Conservation (phyloP, 2,329 filamentous ascomycete genomes). For the Aspergillus ibericus region DNA sequence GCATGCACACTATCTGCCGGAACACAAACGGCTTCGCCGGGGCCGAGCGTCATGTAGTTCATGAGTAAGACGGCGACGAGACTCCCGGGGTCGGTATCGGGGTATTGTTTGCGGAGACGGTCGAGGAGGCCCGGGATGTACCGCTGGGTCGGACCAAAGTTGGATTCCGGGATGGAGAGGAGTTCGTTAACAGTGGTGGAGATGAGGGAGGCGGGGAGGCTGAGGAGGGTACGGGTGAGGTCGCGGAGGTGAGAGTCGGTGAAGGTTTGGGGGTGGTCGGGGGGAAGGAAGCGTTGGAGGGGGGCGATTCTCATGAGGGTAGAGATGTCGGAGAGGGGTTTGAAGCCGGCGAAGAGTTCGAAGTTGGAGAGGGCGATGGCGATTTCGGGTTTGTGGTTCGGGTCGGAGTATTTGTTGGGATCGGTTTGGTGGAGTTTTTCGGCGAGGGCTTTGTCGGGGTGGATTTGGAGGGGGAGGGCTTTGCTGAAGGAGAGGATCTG, state of each 20-base stretch:
- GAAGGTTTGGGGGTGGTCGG: conserved; percentile 45
- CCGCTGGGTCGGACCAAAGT: conserved; percentile 51
- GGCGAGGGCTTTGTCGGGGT: conserved; percentile 69
- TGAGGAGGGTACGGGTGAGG: conserved; percentile 57
- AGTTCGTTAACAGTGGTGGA: conserved; percentile 56
- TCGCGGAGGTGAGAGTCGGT: conserved; percentile 59
- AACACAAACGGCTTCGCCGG: conserved; percentile 69
- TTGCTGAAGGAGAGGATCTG: conserved; percentile 72
- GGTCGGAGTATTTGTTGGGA: conserved; percentile 66
- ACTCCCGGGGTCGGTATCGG: conserved; percentile 62
- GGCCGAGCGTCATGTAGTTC: conserved; percentile 68
- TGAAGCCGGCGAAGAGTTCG: conserved; percentile 75
- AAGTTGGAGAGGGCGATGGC: conserved; percentile 70
- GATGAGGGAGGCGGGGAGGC: conserved; percentile 53
- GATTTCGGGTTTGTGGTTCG: conserved; percentile 80
- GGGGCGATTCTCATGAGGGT: conserved; percentile 57
- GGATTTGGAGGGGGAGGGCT: conserved; percentile 72
- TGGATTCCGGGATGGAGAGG: conserved; percentile 46
- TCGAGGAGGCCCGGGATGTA: conserved; percentile 67
- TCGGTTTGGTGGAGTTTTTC: conserved; percentile 63
- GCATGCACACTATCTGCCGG: conserved; percentile 74
- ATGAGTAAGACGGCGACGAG: conserved; percentile 70
- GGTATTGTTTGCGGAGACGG: conserved; percentile 65
- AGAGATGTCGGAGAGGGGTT: conserved; percentile 62
- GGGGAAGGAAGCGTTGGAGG: conserved; percentile 56